Evolutionary conservation across 331 rosid genomes (phyloP), one percentile per base, ranked within the genome.

Genomic region (Rosa hybrid): DNA sequence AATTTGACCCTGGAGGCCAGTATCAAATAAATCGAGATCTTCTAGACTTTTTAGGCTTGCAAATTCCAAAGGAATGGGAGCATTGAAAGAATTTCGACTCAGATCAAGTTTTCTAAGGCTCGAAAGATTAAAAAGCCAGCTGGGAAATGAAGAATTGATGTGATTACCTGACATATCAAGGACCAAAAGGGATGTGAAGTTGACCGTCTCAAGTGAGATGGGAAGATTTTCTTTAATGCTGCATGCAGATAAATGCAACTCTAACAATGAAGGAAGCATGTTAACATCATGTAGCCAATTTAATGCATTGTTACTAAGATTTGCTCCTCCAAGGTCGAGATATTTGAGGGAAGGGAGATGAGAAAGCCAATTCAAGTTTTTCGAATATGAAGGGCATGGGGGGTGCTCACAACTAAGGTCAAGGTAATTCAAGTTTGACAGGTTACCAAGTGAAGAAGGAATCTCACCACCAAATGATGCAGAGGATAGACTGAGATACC

Each of bases 251-350:
- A 83, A 79, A 11, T 74, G 72, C 20, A 83, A 74, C 27, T 74
- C 80, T n/a, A 42, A 49, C 3, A 82, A 25, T 2, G 75, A 82
- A 14, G 82, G 82, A 53, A 82, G 71, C 85, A 56, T 44, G 72
- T 46, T 78, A 30, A 68, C 56, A 1, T 10, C 21, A 54, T 21
- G 38, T 20, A 78, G 42, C 73, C 77, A 83, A 20, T 16, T 68
- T 39, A 25, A 57, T 39, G 57, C 73, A 27, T 14, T 21, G 5
- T 12, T 21, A 3, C 73, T 4, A 10, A 78, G 80, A 64, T 83
- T 4, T 10, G 48, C 67, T 5, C n/a, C 38, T 49, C 71, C 77
- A 14, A 74, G 21, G 16, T 74, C 75, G 27, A 78, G 67, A 51
- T 48, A 42, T 9, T 75, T 68, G 2, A 75, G 6, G 46, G 83